phyloP scores from a whole-genome alignment of 2,329 filamentous ascomycete genomes.

The Sporothrix brunneoviolacea region DNA sequence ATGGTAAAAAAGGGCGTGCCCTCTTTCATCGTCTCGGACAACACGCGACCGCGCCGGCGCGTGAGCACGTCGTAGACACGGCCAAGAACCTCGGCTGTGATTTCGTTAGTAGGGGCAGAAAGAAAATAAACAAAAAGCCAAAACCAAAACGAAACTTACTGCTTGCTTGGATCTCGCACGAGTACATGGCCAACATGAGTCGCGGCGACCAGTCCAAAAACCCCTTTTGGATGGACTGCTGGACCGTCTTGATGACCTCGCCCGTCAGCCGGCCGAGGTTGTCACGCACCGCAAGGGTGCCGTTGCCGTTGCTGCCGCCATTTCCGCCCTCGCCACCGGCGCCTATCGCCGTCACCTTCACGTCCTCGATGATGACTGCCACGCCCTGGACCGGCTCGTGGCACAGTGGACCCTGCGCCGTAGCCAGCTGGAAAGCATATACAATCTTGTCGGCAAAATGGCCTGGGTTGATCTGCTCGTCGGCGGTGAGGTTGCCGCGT shows the following conservation, averaged over 20 bases:
- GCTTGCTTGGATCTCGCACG: conserved; percentile 92
- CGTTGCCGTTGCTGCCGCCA: no score
- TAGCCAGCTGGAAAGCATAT: conserved; percentile 91
- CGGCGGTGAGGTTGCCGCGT: conserved; percentile 33
- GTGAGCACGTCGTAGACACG: conserved; percentile 98
- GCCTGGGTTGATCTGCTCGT: conserved; percentile 48
- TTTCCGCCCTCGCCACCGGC: conserved; percentile 31
- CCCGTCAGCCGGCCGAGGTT: conserved; percentile 76
- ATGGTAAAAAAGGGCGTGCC: conserved; percentile 97
- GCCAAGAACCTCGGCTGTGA: conserved; percentile 78
- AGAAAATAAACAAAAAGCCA: background rate
- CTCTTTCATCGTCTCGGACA: conserved; percentile 87
- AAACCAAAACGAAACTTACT: conserved; percentile 44
- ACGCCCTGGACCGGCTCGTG: conserved; percentile 89
- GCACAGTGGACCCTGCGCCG: conserved; percentile 81
- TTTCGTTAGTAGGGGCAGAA: background rate
- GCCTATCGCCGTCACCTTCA: conserved; percentile 53
- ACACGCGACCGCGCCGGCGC: conserved; percentile 78
- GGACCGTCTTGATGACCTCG: conserved; percentile 85
- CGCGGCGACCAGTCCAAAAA: conserved; percentile 95
- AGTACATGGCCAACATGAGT: conserved; percentile 97
- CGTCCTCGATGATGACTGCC: conserved; percentile 80
- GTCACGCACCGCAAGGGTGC: conserved; percentile 36
- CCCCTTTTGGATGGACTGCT: conserved; percentile 72
- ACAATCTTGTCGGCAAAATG: conserved; percentile 85